phyloP scores from a whole-genome alignment of 2,329 filamentous ascomycete genomes.

The Paraconiothyrium sp. region DNA sequence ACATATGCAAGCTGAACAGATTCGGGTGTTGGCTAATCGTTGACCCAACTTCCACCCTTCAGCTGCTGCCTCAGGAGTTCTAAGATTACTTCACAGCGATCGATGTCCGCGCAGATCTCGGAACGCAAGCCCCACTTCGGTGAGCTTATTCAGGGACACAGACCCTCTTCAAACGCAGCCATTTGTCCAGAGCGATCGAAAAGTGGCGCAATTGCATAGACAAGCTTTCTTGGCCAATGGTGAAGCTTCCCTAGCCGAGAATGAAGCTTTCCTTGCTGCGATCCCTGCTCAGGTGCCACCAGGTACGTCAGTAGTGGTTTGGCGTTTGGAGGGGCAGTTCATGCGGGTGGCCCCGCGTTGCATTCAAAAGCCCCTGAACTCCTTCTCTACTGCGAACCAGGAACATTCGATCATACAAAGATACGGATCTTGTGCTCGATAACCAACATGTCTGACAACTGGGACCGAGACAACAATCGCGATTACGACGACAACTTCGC shows the following conservation, averaged over 20 bases:
- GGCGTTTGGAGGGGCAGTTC: neutral
- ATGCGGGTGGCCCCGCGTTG: neutral
- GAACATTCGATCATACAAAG: neutral
- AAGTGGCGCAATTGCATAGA: neutral
- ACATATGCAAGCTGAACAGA: neutral
- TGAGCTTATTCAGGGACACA: neutral
- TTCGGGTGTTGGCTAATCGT: neutral
- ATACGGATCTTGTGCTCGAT: neutral
- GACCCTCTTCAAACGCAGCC: neutral
- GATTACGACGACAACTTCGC: constrained; percentile 4
- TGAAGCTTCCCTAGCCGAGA: neutral
- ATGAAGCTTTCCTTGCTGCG: constrained; percentile 1
- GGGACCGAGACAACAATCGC: constrained; percentile 4
- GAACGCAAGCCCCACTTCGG: neutral
- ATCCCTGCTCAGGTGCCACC: neutral
- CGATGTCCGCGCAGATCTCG: neutral
- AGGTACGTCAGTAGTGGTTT: neutral
- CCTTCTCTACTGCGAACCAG: neutral
- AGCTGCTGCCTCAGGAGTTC: neutral
- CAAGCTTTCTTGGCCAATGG: constrained; percentile 7
- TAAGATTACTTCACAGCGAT: neutral
- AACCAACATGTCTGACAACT: constrained; percentile 2
- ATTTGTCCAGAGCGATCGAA: neutral
- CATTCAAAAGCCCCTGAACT: neutral
- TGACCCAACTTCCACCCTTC: too few relatives aligned